Base-by-base conservation (phyloP, 73 alveolate genomes). In the Diophrys sp. region DNA sequence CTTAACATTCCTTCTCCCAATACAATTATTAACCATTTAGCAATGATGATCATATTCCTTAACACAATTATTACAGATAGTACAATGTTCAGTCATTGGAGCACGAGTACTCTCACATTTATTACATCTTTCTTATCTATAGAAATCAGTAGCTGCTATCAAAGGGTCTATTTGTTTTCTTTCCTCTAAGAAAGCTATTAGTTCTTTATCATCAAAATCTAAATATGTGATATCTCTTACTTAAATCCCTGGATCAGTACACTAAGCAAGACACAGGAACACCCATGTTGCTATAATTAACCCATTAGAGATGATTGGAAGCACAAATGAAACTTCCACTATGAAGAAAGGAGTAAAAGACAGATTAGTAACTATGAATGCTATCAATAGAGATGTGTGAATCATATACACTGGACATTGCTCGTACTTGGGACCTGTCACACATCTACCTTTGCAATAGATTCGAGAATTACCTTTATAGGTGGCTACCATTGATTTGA, bases 381-480 rank as follows among this genome's bases (percentile, higher is more conserved):
- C 5, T 18, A 44, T 18, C 18, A 18, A 44, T 44, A 44, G 5
- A 44, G 18, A 11, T 44, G 62, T 44, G 18, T 44, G 62, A 11
- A 44, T 5, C 5, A 18, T 11, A 44, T 44, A 44, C 18, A 44
- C 62, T 44, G 62, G n/a, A 11, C n/a, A 5, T 44, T 44, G 62
- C 18, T 44, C 62, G 18, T 11, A 44, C 18, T 54, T 72, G 18
- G 81, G 81, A 25, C 81, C 81, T 1, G 81, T 73, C 72, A 73
- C 54, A 1, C 34, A 27, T 54, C 29, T 73, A 0, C 81, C 81
- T 44, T 73, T 73, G 2, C 81, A 73, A 30, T 14, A 73, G 11
- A 72, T 11, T 26, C 70, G 5, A 31, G 2, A 31, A 23, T 30
- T 30, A 1, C 77, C 77, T 69, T 30, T 25, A 25, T 31, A 69